These are phyloP conservation scores for Sugiyamaella boreocaroliniensis DNA, from an alignment of 805 yeast species.

Conservation along the genomic window DNA sequence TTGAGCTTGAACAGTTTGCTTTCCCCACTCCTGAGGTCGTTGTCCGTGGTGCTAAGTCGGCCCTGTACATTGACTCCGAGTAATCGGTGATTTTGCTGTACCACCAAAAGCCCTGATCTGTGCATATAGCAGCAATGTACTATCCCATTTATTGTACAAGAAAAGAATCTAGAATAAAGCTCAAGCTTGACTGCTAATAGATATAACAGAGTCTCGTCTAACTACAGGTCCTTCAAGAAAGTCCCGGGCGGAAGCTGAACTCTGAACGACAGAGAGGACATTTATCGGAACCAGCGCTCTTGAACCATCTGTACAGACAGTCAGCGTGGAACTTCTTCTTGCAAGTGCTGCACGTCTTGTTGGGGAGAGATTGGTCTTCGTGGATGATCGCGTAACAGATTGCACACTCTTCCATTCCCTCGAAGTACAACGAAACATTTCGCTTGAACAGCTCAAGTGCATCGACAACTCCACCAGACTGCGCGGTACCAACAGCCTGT, in stretches of 20 bases:
- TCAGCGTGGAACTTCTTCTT: slow-evolving; percentile 92
- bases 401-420: slow-evolving; percentile 95
- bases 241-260: slow-evolving; percentile 31
- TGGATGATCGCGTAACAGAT: slow-evolving; percentile 91
- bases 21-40: slow-evolving; percentile 95
- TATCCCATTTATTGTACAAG: background rate
- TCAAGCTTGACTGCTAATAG: background rate
- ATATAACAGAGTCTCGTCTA: too few relatives aligned
- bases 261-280: slow-evolving; percentile 89
- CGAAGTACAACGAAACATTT: slow-evolving; percentile 77
- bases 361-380: slow-evolving; percentile 84
- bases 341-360: slow-evolving; percentile 84
- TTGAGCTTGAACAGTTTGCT: slow-evolving; percentile 93
- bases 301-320: slow-evolving; percentile 95
- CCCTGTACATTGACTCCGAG: slow-evolving; percentile 32
- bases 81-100: slow-evolving; percentile 6
- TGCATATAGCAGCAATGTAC: background rate
- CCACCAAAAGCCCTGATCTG: background rate
- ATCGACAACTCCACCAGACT: slow-evolving; percentile 46
- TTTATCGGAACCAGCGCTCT: slow-evolving; percentile 83
- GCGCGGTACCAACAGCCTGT: slow-evolving; percentile 67
- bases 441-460: slow-evolving; percentile 62
- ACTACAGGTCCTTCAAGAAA: slow-evolving; percentile 3
- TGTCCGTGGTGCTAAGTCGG: slow-evolving; percentile 55
- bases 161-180: background rate